These are phyloP conservation scores for Aspergillus melleus DNA, from an alignment of 2,329 filamentous ascomycete genomes.

Conservation along the genomic window DNA sequence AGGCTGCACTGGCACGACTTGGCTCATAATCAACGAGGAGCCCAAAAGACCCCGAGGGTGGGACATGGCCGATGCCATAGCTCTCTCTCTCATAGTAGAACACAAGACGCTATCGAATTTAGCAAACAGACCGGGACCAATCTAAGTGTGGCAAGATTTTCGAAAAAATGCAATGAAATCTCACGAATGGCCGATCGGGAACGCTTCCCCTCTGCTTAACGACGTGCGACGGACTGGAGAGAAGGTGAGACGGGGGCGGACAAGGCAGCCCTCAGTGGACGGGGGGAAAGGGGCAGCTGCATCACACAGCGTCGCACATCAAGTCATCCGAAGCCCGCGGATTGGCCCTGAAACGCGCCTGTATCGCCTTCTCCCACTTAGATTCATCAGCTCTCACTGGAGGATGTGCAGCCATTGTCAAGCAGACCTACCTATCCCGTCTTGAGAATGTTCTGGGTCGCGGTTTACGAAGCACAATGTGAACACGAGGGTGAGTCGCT, in stretches of 20 bases:
- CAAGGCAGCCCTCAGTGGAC: constrained; percentile 5
- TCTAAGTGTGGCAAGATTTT: background rate
- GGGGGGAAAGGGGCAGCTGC: background rate
- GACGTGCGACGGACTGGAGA: background rate
- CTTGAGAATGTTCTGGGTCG: background rate
- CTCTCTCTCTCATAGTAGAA: background rate
- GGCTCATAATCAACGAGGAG: background rate
- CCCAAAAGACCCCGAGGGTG: background rate
- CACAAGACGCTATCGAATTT: background rate
- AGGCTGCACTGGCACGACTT: background rate
- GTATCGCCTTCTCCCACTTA: background rate
- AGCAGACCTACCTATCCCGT: background rate
- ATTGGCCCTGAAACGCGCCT: background rate
- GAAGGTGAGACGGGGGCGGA: background rate
- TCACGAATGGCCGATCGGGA: background rate
- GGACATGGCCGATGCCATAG: background rate
- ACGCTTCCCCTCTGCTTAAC: background rate
- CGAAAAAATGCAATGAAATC: background rate
- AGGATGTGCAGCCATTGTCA: background rate
- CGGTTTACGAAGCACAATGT: background rate
- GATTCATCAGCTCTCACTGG: too few relatives aligned
- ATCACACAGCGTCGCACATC: constrained; percentile 11
- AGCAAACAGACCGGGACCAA: background rate
- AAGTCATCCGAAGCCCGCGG: constrained; percentile 5
- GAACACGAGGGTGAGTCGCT: background rate